phyloP scores from a whole-genome alignment of 2,329 filamentous ascomycete genomes.

The Aspergillus ochraceoroseus region DNA sequence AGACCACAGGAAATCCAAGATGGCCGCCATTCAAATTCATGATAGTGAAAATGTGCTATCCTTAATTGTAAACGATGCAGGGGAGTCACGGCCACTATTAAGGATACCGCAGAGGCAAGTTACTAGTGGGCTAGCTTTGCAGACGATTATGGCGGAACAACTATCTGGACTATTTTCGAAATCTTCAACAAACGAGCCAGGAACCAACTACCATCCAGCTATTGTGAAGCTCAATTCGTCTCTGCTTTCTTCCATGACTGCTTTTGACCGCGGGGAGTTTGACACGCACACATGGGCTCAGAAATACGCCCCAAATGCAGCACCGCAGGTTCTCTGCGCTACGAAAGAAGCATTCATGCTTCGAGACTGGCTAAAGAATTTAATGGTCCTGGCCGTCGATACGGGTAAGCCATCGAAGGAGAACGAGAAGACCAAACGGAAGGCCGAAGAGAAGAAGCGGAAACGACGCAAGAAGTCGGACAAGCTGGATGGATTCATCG shows the following conservation, averaged over 20 bases:
- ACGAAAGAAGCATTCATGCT: conserved; percentile 66
- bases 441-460: conserved; percentile 29
- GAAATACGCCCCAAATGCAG: conserved; percentile 72
- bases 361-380: conserved; percentile 71
- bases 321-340: conserved; percentile 68
- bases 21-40: conserved; percentile 29
- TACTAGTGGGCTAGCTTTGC: conserved; percentile 29
- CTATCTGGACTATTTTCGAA: conserved; percentile 22
- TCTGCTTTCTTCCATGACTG: conserved; percentile 61
- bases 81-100: conserved; percentile 14
- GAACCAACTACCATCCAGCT: conserved; percentile 50
- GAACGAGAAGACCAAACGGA: conserved; percentile 23
- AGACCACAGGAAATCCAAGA: conserved; percentile 39
- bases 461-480: conserved; percentile 65
- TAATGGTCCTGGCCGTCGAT: conserved; percentile 73
- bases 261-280: conserved; percentile 74
- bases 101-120: conserved; percentile 29
- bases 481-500: conserved; percentile 73
- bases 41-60: conserved; percentile 34
- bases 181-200: background rate
- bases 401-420: conserved; percentile 46
- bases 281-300: conserved; percentile 71
- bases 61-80: background rate
- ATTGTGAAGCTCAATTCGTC: conserved; percentile 56
- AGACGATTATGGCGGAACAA: conserved; percentile 28